Conservation (phyloP, 305 asterid genomes). For the Solanum hybrid region DNA sequence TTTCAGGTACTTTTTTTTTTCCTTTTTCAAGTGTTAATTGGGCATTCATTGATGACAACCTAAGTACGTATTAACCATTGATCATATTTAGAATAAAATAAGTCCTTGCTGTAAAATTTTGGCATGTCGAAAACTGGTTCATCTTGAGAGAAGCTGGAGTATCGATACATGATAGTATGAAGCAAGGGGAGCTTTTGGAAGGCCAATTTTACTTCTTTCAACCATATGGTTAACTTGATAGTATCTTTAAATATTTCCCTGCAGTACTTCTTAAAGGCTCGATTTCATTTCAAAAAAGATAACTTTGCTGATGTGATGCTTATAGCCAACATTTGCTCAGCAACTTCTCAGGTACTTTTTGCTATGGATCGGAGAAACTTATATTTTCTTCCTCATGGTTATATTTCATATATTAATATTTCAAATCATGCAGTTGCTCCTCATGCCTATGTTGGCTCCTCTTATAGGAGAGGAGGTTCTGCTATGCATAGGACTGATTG, state of each 20-base stretch:
- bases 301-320: slow-evolving; percentile 16
- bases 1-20: background rate
- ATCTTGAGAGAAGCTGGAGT: background rate
- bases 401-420: background rate
- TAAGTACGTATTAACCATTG: background rate
- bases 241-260: background rate
- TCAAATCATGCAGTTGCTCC: slow-evolving; percentile 1
- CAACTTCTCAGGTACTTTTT: slow-evolving; percentile 6
- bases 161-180: background rate
- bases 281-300: slow-evolving; percentile 9
- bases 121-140: background rate
- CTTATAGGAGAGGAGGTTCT: slow-evolving; percentile 8
- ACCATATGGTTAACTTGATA: background rate
- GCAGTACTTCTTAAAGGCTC: slow-evolving; percentile 16
- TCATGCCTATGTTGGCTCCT: slow-evolving; percentile 9
- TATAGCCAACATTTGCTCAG: slow-evolving; percentile 3
- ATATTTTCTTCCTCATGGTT: background rate
- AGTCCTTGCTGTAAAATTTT: background rate
- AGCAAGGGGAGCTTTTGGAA: background rate
- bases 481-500: slow-evolving; percentile 1
- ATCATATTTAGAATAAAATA: background rate
- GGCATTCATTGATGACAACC: background rate
- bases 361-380: background rate
- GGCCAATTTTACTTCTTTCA: background rate
- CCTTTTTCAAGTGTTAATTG: background rate